These are phyloP conservation scores for Rosa chinensis DNA, from an alignment of 306 rosid genomes.

Conservation along the genomic window DNA sequence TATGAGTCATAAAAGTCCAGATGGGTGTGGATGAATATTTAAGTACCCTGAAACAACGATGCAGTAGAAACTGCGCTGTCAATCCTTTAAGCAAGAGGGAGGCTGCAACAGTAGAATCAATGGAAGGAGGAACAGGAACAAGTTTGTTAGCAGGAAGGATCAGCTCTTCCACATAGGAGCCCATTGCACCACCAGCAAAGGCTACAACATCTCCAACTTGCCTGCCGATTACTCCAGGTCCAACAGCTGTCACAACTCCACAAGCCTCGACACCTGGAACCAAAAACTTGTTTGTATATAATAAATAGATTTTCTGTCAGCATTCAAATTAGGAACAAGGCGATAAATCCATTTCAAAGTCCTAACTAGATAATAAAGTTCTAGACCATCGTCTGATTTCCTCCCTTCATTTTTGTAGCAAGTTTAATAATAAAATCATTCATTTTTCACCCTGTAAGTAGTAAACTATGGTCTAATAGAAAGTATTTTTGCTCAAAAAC, in stretches of 20 bases:
- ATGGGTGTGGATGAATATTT: neutral
- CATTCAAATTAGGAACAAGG: neutral
- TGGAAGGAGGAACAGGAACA: conserved; percentile 73
- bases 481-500: too few relatives aligned
- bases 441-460: too few relatives aligned
- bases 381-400: too few relatives aligned
- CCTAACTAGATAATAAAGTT: neutral
- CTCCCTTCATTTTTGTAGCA: too few relatives aligned
- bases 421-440: too few relatives aligned
- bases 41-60: conserved; percentile 72
- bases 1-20: neutral
- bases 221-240: conserved; percentile 73
- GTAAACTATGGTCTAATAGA: too few relatives aligned
- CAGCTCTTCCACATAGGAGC: conserved; percentile 93
- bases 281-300: neutral
- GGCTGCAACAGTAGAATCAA: conserved; percentile 72
- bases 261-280: conserved; percentile 81
- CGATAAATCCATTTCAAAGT: neutral
- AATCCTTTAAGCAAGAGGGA: conserved; percentile 78
- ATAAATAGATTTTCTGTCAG: neutral
- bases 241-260: conserved; percentile 89
- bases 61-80: conserved; percentile 69
- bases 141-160: conserved; percentile 78
- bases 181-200: conserved; percentile 73
- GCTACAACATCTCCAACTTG: conserved; percentile 87